Evolutionary conservation across 163 green algal species (phyloP).

Genomic region (Coccomyxa subellipsoidea): DNA sequence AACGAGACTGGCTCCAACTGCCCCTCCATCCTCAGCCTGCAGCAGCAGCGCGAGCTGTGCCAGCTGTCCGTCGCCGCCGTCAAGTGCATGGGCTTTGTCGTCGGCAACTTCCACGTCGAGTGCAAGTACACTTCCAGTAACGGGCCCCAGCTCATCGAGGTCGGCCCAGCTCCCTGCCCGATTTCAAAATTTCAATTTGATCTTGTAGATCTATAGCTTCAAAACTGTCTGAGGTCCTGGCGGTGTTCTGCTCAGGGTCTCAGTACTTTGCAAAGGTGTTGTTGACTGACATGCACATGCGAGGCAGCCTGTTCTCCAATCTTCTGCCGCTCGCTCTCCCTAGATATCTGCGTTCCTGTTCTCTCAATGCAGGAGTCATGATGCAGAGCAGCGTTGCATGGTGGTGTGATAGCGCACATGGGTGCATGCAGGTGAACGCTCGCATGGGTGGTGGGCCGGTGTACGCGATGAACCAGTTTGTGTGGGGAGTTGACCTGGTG

Average conservation of each 20-base stretch:
- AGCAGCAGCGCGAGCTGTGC: slow-evolving; percentile 19
- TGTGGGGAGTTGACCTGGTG: slow-evolving; percentile 90
- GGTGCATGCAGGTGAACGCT: slow-evolving; percentile 53
- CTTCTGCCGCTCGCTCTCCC: too few relatives aligned
- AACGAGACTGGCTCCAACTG: slow-evolving; percentile 42
- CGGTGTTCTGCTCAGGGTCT: too few relatives aligned
- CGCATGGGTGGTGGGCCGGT: slow-evolving; percentile 87
- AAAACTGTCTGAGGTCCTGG: too few relatives aligned
- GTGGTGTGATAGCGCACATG: too few relatives aligned
- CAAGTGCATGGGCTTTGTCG: slow-evolving; percentile 16
- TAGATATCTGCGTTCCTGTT: too few relatives aligned
- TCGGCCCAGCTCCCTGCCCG: slow-evolving; percentile 56
- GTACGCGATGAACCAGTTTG: slow-evolving; percentile 74
- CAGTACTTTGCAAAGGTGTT: too few relatives aligned
- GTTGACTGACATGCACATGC: too few relatives aligned
- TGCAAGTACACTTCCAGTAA: slow-evolving; percentile 73
- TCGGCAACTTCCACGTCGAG: slow-evolving; percentile 85
- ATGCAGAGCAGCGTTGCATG: too few relatives aligned
- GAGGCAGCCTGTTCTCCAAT: too few relatives aligned
- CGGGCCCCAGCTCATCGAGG: slow-evolving; percentile 83
- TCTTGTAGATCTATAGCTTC: too few relatives aligned
- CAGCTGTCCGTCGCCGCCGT: slow-evolving; percentile 13
- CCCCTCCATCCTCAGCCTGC: slow-evolving; percentile 29
- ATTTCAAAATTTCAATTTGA: background rate
- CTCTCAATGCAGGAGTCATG: too few relatives aligned